Conservation (phyloP, 768 basidiomycete species). For the Clathrus columnatus region DNA sequence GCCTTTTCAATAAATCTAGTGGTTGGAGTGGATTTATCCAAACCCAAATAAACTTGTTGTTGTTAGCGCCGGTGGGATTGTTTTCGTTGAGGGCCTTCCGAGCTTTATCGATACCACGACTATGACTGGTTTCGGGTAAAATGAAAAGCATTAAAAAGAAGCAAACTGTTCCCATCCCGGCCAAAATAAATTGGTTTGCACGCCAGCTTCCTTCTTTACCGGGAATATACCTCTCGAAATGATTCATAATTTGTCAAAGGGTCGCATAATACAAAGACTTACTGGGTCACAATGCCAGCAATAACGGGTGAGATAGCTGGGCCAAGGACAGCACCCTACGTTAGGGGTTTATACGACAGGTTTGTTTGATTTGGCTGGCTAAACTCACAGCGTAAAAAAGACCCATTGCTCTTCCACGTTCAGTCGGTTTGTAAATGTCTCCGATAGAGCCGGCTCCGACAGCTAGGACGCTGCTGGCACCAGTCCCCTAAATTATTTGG, state of each 20-base stretch:
- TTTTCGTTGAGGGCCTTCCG: not conserved
- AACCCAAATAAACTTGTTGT: not conserved
- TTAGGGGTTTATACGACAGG: not conserved
- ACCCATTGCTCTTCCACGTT: slow-evolving; percentile 4
- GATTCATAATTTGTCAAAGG: not conserved
- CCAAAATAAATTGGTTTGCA: not conserved
- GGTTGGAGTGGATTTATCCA: slow-evolving; percentile 4
- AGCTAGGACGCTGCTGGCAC: slow-evolving; percentile 4
- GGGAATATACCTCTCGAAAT: slow-evolving; percentile 1
- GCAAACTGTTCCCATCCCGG: not conserved
- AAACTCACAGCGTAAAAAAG: not conserved
- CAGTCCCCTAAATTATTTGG: not conserved
- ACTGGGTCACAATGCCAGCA: slow-evolving; percentile 6
- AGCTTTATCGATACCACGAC: not conserved
- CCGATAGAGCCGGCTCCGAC: slow-evolving; percentile 6
- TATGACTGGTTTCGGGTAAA: slow-evolving; percentile 1
- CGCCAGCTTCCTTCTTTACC: slow-evolving; percentile 4
- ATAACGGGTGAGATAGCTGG: not conserved
- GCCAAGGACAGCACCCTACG: not conserved
- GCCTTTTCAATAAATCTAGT: not conserved
- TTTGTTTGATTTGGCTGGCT: not conserved
- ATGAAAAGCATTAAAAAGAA: not conserved
- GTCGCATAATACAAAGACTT: not conserved
- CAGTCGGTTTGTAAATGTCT: slow-evolving; percentile 5
- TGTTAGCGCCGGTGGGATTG: not conserved